phyloP scores from a whole-genome alignment of 371 early-diverging fungal species.

The Coemansia sp. region DNA sequence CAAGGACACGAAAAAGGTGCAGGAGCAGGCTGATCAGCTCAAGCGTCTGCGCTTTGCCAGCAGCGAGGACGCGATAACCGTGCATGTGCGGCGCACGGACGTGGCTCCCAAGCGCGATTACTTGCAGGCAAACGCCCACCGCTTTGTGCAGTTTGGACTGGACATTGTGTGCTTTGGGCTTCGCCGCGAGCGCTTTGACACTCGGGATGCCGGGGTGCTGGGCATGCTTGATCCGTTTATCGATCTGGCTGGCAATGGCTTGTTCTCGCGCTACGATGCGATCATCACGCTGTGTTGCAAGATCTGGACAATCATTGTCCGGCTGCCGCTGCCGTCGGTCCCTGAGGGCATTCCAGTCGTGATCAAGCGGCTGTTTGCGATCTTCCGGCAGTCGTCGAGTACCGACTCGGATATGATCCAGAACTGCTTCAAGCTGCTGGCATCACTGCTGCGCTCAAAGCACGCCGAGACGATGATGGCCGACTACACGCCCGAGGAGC shows the following conservation, averaged over 20 bases:
- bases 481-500: conserved; percentile 27
- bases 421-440: conserved; percentile 76
- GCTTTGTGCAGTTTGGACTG: conserved; percentile 92
- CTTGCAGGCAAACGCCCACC: conserved; percentile 69
- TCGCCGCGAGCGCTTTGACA: conserved; percentile 66
- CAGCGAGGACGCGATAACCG: conserved; percentile 29
- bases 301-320: conserved; percentile 66
- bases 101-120: conserved; percentile 40
- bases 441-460: conserved; percentile 49
- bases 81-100: conserved; percentile 29
- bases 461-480: conserved; percentile 41
- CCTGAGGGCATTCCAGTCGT: conserved; percentile 66
- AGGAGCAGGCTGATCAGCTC: conserved; percentile 19
- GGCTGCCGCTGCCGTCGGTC: conserved; percentile 70
- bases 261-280: conserved; percentile 76
- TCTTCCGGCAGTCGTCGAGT: conserved; percentile 66
- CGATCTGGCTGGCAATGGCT: conserved; percentile 72
- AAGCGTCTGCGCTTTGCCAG: conserved; percentile 17
- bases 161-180: conserved; percentile 69
- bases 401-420: conserved; percentile 76
- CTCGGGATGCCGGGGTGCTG: conserved; percentile 56
- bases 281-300: conserved; percentile 70
- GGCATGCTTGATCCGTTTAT: conserved; percentile 79
- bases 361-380: conserved; percentile 71
- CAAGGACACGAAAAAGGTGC: conserved; percentile 32